Percentiles rank a stretch among this genome's conserved stretches.
Evolutionary conservation across 352 stramenopile genomes (phyloP).

Genomic region (Pythium pectinolyticum): DNA sequence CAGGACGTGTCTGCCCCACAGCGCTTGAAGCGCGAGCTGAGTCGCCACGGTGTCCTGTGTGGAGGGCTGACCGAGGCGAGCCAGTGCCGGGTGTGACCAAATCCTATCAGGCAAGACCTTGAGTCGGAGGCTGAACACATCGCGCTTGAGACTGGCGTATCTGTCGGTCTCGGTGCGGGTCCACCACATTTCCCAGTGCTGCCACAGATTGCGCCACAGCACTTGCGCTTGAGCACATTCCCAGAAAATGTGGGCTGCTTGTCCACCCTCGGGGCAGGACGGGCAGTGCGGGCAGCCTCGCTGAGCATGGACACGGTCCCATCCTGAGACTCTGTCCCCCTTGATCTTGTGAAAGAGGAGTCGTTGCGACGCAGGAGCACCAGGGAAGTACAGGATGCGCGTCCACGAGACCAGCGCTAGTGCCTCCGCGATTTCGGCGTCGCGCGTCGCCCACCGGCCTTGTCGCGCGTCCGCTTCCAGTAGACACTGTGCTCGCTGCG

Average conservation of each 20-base stretch:
- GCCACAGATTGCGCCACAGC: too few relatives aligned
- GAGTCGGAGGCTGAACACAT: neutral
- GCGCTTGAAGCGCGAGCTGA: neutral
- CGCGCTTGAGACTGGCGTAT: too few relatives aligned
- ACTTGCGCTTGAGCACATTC: neutral
- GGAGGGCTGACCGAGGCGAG: neutral
- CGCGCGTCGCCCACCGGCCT: too few relatives aligned
- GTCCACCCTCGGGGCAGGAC: neutral
- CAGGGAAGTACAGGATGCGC: neutral
- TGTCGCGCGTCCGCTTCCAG: too few relatives aligned
- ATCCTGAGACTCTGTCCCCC: neutral
- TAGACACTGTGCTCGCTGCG: too few relatives aligned
- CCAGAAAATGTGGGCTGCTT: neutral
- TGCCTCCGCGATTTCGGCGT: neutral
- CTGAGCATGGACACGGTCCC: neutral
- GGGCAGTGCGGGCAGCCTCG: neutral
- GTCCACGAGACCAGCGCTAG: neutral
- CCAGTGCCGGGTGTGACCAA: neutral
- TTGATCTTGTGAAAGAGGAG: neutral
- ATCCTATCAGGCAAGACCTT: neutral
- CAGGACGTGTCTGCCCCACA: neutral
- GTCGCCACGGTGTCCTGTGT: neutral
- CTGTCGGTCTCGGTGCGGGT: too few relatives aligned
- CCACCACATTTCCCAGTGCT: too few relatives aligned
- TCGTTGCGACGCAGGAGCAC: neutral